Evolutionary conservation across 2,329 filamentous ascomycete genomes (phyloP).

Genomic region (Xylariaceae sp.): DNA sequence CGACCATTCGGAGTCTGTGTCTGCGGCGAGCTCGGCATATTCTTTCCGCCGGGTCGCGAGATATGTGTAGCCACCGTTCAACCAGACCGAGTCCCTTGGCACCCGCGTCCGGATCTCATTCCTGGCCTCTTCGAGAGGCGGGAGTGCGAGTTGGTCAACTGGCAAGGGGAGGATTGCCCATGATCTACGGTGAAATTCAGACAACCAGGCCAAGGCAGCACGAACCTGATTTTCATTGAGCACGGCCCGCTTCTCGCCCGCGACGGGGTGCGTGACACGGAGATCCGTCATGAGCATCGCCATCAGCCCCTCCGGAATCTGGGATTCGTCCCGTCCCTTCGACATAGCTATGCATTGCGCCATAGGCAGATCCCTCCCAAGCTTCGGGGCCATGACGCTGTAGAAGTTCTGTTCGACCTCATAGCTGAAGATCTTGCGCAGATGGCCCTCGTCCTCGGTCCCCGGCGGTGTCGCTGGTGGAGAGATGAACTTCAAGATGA

Average conservation of each 20-base stretch:
- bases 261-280: constrained; percentile 47
- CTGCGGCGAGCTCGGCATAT: constrained; percentile 43
- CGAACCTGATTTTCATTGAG: constrained; percentile 45
- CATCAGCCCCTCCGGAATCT: constrained; percentile 35
- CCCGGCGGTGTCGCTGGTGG: constrained; percentile 37
- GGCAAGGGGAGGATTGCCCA: constrained; percentile 36
- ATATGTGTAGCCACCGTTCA: constrained; percentile 65
- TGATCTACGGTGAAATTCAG: constrained; percentile 54
- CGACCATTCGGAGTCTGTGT: constrained; percentile 52
- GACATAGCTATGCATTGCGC: constrained; percentile 24
- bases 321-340: constrained; percentile 22
- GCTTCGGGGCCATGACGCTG: constrained; percentile 44
- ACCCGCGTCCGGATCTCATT: constrained; percentile 15
- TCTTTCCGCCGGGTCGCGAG: constrained; percentile 57
- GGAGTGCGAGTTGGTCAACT: constrained; percentile 39
- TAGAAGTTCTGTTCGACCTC: constrained; percentile 65
- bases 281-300: constrained; percentile 57
- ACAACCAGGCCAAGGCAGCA: constrained; percentile 57
- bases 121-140: constrained; percentile 50
- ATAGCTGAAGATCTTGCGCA: constrained; percentile 62
- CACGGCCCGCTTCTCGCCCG: constrained; percentile 47
- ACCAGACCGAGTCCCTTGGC: constrained; percentile 43
- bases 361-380: constrained; percentile 33
- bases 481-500: constrained; percentile 57
- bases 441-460: constrained; percentile 53